Percentiles rank a stretch among this genome's conserved stretches.
These are phyloP conservation scores for Paramecium tetraurelia DNA, from an alignment of 73 alveolate genomes.

Conservation along the genomic window DNA sequence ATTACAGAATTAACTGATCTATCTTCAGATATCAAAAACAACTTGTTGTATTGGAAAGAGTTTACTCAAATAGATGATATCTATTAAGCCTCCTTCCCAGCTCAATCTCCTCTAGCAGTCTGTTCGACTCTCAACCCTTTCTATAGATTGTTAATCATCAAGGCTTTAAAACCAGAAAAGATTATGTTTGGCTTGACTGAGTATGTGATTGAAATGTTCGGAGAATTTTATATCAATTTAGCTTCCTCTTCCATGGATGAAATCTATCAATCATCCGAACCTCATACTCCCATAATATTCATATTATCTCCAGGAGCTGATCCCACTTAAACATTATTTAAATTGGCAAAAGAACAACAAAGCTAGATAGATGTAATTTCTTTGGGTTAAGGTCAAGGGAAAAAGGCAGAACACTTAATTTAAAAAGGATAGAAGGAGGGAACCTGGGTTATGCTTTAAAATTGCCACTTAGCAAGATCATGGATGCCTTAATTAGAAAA, in stretches of 20 bases:
- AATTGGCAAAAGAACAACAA: conserved; percentile 77
- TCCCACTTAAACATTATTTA: conserved; percentile 89
- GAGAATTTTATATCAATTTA: conserved; percentile 85
- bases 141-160: conserved; percentile 83
- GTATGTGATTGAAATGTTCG: conserved; percentile 67
- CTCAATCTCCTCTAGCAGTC: conserved; percentile 75
- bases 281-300: conserved; percentile 92
- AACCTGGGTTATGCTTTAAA: conserved; percentile 94
- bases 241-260: conserved; percentile 93
- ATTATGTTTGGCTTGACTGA: conserved; percentile 65
- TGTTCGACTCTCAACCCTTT: conserved; percentile 76
- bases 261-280: conserved; percentile 89
- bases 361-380: conserved; percentile 85
- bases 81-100: conserved; percentile 32
- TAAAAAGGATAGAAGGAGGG: conserved; percentile 89
- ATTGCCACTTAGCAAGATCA: conserved; percentile 93
- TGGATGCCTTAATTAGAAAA: conserved; percentile 92
- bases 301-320: conserved; percentile 98
- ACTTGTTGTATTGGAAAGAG: conserved; percentile 32
- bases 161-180: conserved; percentile 93
- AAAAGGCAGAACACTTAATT: conserved; percentile 90
- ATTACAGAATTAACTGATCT: conserved; percentile 14
- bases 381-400: conserved; percentile 98
- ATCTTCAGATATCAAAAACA: conserved; percentile 44
- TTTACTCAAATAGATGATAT: conserved; percentile 20